Percentiles rank a stretch among this genome's conserved stretches.
These are phyloP conservation scores for Lippia alba DNA, from an alignment of 305 asterid genomes.

Conservation along the genomic window DNA sequence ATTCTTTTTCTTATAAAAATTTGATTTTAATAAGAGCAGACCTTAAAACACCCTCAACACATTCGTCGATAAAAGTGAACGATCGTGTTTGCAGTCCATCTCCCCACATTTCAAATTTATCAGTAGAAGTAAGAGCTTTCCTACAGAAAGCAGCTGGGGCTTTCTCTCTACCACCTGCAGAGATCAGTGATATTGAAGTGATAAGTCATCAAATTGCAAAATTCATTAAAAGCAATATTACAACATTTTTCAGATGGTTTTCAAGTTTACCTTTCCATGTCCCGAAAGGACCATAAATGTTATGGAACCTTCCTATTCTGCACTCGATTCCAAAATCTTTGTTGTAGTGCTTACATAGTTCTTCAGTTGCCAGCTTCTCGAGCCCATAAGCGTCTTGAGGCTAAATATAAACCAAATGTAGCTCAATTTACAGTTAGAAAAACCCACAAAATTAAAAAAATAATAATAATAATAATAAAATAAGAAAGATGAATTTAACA, in stretches of 20 bases:
- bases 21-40: conserved; percentile 22
- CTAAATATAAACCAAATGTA: conserved; percentile 39
- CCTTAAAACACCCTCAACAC: conserved; percentile 96
- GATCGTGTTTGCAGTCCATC: conserved; percentile 94
- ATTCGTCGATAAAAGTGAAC: conserved; percentile 91
- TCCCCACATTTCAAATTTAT: conserved; percentile 95
- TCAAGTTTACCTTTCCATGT: conserved; percentile 84
- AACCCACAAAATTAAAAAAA: neutral
- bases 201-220: conserved; percentile 6
- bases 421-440: neutral
- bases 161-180: conserved; percentile 87
- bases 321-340: conserved; percentile 92
- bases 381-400: conserved; percentile 96
- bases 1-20: no score
- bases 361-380: conserved; percentile 89
- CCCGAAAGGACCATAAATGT: conserved; percentile 90
- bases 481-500: conserved; percentile 8
- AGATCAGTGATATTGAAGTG: neutral
- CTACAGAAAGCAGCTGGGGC: conserved; percentile 98
- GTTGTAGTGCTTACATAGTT: conserved; percentile 84
- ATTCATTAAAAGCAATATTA: neutral
- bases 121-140: conserved; percentile 73
- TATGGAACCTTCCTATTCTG: conserved; percentile 88
- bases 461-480: neutral
- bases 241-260: neutral